phyloP scores from a whole-genome alignment of 768 basidiomycete genomes.

The Pleurotus cornucopiae region DNA sequence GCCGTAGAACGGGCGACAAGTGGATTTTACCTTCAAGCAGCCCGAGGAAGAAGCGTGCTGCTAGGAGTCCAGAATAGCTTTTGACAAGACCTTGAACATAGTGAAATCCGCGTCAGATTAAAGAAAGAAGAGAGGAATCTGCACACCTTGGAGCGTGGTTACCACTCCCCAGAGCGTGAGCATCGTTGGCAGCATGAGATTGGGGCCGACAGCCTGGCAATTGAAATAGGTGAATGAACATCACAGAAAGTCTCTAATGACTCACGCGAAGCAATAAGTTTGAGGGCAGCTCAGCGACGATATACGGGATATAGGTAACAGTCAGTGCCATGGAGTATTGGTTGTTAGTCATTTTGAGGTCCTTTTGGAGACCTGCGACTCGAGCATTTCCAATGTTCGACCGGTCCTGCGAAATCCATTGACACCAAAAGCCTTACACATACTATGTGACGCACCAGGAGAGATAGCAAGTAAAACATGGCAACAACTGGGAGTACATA shows the following conservation, averaged over 20 bases:
- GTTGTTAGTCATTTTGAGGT: conserved; percentile 42
- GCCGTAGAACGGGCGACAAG: too few species aligned
- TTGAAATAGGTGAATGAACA: too few species aligned
- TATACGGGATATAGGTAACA: conserved; percentile 47
- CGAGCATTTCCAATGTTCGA: conserved; percentile 57
- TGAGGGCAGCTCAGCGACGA: conserved; percentile 55
- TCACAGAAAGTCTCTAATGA: background rate
- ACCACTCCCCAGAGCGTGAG: conserved; percentile 29
- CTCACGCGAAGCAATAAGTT: conserved; percentile 53
- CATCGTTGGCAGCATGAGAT: conserved; percentile 56
- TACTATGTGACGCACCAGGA: conserved; percentile 34
- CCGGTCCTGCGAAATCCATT: conserved; percentile 33
- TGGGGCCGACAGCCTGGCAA: conserved; percentile 44
- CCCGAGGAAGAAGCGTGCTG: conserved; percentile 48
- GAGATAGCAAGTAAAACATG: conserved; percentile 49
- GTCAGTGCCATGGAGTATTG: conserved; percentile 45
- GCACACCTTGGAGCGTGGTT: conserved; percentile 47
- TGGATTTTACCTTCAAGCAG: conserved; percentile 34
- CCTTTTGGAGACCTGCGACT: conserved; percentile 44
- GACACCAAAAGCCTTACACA: background rate
- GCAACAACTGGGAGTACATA: conserved; percentile 44
- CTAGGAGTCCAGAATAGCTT: conserved; percentile 39
- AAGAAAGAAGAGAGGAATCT: too few species aligned
- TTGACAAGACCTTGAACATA: conserved; percentile 37
- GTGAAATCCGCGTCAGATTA: background rate